Base-by-base conservation (phyloP, 2,329 filamentous ascomycete species). In the Arthrobotrys sphaeroides region DNA sequence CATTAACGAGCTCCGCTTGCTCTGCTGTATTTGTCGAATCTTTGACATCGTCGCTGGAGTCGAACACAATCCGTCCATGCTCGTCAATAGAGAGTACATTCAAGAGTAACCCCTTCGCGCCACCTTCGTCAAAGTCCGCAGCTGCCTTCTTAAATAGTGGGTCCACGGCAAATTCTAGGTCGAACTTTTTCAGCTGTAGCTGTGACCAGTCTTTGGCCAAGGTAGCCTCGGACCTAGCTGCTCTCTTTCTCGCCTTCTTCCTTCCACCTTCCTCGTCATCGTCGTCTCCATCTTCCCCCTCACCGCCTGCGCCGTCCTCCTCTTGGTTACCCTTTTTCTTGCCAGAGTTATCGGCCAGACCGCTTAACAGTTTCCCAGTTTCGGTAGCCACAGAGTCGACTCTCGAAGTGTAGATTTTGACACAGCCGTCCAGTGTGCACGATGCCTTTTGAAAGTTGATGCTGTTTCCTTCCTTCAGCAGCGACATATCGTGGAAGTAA, bases 371-470 rank as follows among this genome's bases (percentile, higher is more conserved):
- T 83, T 97, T 97, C 60, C 94, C 94, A 0, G 95, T 99, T 83
- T 99, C 95, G 0, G 94, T 98, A 45, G 95, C 95, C 57, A 99
- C 95, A 82, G 94, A 98, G 84, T 99, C 95, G 57, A 99, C 94
- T 86, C 95, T 88, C 84, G 94, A 97, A 1, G 95, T 99, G 83
- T 99, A 99, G 81, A 99, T 98, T 85, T 99, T 99, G 81, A 99
- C 95, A 81, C 95, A 99, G 18, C 95, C 95, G 81, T 99, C 95
- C 16, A 99, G 86, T 0, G 95, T 99, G 84, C 93, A 98, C 84
- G 94, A 97, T 73, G 95, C 95, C 82, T 97, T 97, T 82, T 99
- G 95, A 80, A 99, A 99, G 82, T 99, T 99, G 83, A 99, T 94
- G 12, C 94, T 91, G 78, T 99, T 93, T 28, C 95, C 95, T 81